phyloP scores from a whole-genome alignment of 2,329 filamentous ascomycete genomes.

The Juglanconis oblonga region DNA sequence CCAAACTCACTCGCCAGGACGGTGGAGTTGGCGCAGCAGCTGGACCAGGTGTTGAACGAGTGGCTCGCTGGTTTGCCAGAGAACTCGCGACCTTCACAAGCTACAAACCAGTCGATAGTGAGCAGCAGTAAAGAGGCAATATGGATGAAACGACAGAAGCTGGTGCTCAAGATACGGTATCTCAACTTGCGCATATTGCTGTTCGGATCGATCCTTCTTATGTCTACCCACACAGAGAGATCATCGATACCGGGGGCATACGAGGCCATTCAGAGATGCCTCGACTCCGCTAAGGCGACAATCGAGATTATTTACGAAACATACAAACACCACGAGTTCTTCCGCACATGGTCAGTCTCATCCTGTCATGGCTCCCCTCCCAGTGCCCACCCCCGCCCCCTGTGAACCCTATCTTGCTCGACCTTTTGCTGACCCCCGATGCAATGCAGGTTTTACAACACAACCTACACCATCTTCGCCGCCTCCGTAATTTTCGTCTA shows the following conservation, averaged over 20 bases:
- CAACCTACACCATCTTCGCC: constrained; percentile 28
- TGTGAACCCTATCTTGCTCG: not conserved
- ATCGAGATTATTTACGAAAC: constrained; percentile 28
- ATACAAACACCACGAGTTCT: constrained; percentile 29
- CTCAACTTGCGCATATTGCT: constrained; percentile 27
- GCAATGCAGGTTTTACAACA: constrained; percentile 28
- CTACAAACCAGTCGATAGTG: constrained; percentile 18
- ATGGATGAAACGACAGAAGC: constrained; percentile 27
- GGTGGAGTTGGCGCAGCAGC: constrained; percentile 21
- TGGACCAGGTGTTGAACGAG: constrained; percentile 23
- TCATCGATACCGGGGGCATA: constrained; percentile 19
- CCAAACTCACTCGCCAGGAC: constrained; percentile 21
- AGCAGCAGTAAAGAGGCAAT: constrained; percentile 22
- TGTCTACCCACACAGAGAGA: constrained; percentile 19
- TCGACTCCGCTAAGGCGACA: constrained; percentile 26
- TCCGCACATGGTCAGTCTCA: constrained; percentile 26
- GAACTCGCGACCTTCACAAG: constrained; percentile 21
- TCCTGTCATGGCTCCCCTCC: not conserved
- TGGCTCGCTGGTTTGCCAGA: constrained; percentile 24
- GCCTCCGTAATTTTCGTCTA: constrained; percentile 29
- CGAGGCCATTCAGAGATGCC: constrained; percentile 23
- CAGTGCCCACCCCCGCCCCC: not conserved
- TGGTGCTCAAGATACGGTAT: constrained; percentile 26
- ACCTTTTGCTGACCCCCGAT: not conserved
- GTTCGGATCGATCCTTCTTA: constrained; percentile 26